Evolutionary conservation across 495 filamentous ascomycete genomes (phyloP), one percentile per base, ranked within the genome.

Genomic region (Penicillium canariense): DNA sequence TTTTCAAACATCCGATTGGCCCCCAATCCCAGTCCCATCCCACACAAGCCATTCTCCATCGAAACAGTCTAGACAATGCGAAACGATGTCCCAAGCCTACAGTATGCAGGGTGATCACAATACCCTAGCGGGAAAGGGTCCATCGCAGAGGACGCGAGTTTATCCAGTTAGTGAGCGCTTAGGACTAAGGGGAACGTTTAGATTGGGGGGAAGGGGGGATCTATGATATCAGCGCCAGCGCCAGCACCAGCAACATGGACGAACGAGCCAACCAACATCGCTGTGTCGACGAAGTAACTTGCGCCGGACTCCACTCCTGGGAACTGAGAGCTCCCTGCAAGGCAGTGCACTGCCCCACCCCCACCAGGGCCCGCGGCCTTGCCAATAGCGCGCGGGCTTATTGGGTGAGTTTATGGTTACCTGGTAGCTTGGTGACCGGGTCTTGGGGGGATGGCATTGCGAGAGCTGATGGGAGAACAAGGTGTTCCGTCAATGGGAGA

Each of bases 331-430:
- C 51, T 54, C 48, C 54, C 52, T 63, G 60, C 63, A 63, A 66
- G 60, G 60, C 54, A 56, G 51, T 65, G 63, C 63, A 66, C 60
- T 54, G 63, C 62, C 63, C 62, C 60, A 63, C 60, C 56, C 56
- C 63, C 63, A 60, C 51, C 20, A 48, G 56, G 59, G 40, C 46
- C 52, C 5, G n/a, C 48, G 26, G n/a, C 23, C 10, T 14, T 54
- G 47, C 62, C 59, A 62, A 62, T 62, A 18, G 34, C 28, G 42
- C 22, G 23, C 35, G 25, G 22, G 5, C 31, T 28, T 23, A 14
- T n/a, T 23, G 20, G 31, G 23, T 18, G 26, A 38, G 38, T 47
- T 32, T 50, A 18, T 40, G n/a, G n/a, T 48, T 46, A 12, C 17
- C 17, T 15, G 25, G 31, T 23, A 59, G 50, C 56, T 58, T 58